Evolutionary conservation across 116 monocot genomes (phyloP).

Genomic region (Dioscorea cayenensis): DNA sequence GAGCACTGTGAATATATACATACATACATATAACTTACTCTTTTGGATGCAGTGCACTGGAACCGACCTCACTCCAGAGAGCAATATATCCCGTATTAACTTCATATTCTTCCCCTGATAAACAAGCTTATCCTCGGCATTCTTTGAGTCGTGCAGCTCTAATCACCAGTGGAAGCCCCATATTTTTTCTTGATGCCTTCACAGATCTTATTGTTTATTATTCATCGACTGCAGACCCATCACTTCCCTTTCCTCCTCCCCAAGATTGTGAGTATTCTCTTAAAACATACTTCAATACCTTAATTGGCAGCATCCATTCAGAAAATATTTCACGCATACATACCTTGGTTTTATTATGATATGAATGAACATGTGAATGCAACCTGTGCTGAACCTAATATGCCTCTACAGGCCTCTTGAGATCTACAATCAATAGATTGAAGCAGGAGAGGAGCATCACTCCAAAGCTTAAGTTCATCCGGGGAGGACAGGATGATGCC

Average conservation of each 20-base stretch:
- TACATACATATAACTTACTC: neutral
- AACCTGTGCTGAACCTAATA: neutral
- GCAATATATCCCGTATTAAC: slow-evolving; percentile 74
- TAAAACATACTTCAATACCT: neutral
- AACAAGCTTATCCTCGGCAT: slow-evolving; percentile 89
- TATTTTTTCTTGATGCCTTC: slow-evolving; percentile 90
- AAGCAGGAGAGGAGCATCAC: slow-evolving; percentile 93
- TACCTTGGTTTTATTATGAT: too few relatives aligned
- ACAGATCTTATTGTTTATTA: slow-evolving; percentile 92
- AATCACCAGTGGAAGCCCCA: slow-evolving; percentile 87
- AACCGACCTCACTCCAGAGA: slow-evolving; percentile 59
- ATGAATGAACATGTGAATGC: too few relatives aligned
- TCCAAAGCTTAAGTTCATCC: slow-evolving; percentile 77
- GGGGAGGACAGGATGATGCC: slow-evolving; percentile 87
- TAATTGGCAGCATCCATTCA: too few relatives aligned
- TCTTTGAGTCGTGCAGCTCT: slow-evolving; percentile 90
- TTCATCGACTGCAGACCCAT: slow-evolving; percentile 71
- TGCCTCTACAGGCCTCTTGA: slow-evolving; percentile 37
- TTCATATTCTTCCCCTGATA: slow-evolving; percentile 80
- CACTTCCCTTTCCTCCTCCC: slow-evolving; percentile 89
- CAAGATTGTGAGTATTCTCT: slow-evolving; percentile 75
- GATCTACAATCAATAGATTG: slow-evolving; percentile 67
- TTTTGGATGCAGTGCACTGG: slow-evolving; percentile 64
- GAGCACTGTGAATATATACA: too few relatives aligned
- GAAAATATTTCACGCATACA: too few relatives aligned